Base-by-base conservation (phyloP, 2,329 filamentous ascomycete species). In the Penicillium psychrosexuale region DNA sequence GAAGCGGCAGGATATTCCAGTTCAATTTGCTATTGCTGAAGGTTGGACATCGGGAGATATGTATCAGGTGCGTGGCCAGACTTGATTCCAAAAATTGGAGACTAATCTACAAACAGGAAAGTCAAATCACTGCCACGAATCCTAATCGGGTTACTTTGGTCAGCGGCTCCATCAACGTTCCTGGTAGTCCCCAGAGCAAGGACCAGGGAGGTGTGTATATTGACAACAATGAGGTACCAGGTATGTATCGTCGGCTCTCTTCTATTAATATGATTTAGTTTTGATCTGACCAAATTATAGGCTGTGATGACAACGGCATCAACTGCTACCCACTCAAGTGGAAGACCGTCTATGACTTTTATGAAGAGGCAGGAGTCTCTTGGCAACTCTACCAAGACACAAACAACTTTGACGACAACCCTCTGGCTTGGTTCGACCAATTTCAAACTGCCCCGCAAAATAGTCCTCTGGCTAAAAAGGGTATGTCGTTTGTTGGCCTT, bases 41-140 rank as follows among this genome's bases (percentile, higher is more conserved):
- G 78, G 73, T 9, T 84, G 78, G 76, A 80, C 80, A 0, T 62
- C 82, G 17, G 80, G 74, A 2, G 82, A 84, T 61, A 84, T 83
- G 80, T 83, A 84, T 56, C 80, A 78, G 61, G 74, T 73, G 44
- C 8, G 52, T 15, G 43, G 33, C 17, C 0, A 45, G 28, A 38
- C 9, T 24, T 3, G n/a, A 43, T 22, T 8, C 33, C 2, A 9
- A 13, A 27, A 22, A 13, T 19, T 11, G 2, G 24, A n/a, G 3
- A 13, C 55, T 55, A 36, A 53, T 24, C 7, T 28, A n/a, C 28
- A 53, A 31, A 15, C 52, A 75, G 73, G 79, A 83, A 66, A 71
- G 73, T 2, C 75, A 81, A 50, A 77, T 83, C 31, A 79, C 79
- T 0, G 75, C 80, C 0, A 83, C 81, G 0, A 79, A 77, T 50